These are phyloP conservation scores for Penicillium sp. DNA, from an alignment of 2,329 filamentous ascomycete species.

Conservation along the genomic window DNA sequence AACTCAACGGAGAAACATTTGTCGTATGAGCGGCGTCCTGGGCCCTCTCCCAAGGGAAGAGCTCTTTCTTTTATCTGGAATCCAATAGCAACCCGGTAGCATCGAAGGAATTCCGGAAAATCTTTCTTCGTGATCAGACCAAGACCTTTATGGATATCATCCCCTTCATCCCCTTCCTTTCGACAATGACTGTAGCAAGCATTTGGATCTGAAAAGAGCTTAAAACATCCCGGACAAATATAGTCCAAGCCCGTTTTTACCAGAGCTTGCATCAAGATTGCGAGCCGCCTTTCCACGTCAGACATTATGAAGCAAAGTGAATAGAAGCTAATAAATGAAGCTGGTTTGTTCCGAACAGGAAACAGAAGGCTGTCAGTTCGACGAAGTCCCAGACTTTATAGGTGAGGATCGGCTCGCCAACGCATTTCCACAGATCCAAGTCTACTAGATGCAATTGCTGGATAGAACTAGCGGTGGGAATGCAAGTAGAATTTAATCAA, in stretches of 20 bases:
- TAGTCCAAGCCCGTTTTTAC: neutral
- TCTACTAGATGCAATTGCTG: neutral
- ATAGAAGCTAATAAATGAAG: neutral
- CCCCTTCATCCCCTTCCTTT: neutral
- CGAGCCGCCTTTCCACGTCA: neutral
- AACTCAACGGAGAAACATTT: neutral
- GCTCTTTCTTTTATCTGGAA: neutral
- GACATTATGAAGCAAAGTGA: neutral
- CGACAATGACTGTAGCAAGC: neutral
- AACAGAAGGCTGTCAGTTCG: neutral
- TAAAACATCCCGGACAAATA: neutral
- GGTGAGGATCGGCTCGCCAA: neutral
- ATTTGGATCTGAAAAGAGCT: neutral
- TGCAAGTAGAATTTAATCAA: neutral
- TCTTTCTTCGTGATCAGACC: neutral
- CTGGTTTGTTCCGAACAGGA: neutral
- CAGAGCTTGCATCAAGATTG: neutral
- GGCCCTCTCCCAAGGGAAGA: neutral
- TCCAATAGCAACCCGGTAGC: neutral
- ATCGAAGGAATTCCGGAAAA: neutral
- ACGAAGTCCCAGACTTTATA: neutral
- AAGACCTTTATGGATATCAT: neutral
- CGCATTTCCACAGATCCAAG: neutral
- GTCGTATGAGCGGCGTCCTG: neutral
- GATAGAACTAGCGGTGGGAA: neutral